Evolutionary conservation across 768 basidiomycete species (phyloP), one percentile per base, ranked within the genome.

Genomic region (Termitomyces sp.): DNA sequence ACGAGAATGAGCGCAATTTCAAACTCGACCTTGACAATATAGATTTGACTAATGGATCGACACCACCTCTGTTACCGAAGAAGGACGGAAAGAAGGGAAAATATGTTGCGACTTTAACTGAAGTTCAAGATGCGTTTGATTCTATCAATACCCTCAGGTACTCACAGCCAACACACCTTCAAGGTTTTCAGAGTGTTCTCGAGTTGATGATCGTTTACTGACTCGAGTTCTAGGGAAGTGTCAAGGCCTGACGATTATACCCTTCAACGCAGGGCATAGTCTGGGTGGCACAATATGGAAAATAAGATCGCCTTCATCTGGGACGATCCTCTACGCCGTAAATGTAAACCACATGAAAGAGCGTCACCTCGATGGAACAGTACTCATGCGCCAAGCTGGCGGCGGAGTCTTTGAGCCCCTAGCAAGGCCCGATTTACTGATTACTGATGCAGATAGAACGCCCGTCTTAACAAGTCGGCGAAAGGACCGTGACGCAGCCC

Each of bases 201-300:
- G 51, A 41, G 14, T 24, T 24, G 16, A 16, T 50, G 22, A 50
- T 34, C 49, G n/a, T 32, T 20, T 36, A 46, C 59, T 65, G 52
- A 59, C 27, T 27, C 16, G 26, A 26, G n/a, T n/a, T 36, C 34
- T 67, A 90, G 91, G 93, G 51, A 92, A 94, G 76, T 92, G 91
- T 66, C 90, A 94, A 69, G 92, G 92, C 18, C 75, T 95, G 65
- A 95, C 94, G 2, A 91, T 99, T 61, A 95, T 94, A 18, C 94
- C 97, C 1, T 97, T 94, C 72, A 89, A 91, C 65, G 90, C 94
- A 13, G 97, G 96, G 0, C 95, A 98, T 70, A 92, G 92, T 0
- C 81, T 99, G 16, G 97, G 97, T 59, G 97, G 96, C 44, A 93
- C 95, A 5, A 90, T 99, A 61, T 98, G 94, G 94, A 98, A 98